These are phyloP conservation scores for Fragaria iinumae DNA, from an alignment of 306 rosid species.

Conservation along the genomic window DNA sequence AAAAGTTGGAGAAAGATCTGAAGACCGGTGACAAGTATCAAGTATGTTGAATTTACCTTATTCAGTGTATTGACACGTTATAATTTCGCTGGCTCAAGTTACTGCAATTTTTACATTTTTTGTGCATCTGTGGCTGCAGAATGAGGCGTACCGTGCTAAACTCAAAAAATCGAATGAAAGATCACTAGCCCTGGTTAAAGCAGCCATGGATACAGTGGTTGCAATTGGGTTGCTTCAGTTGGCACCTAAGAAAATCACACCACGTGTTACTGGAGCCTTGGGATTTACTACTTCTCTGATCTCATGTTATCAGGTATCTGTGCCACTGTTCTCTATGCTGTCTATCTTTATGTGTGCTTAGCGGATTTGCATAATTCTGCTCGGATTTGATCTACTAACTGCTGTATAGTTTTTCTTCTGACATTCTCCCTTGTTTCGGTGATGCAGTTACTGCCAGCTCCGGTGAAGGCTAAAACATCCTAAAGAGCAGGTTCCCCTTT, in stretches of 20 bases:
- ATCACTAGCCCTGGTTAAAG: slow-evolving; percentile 78
- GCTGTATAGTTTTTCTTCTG: slow-evolving; percentile 11
- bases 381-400: not conserved
- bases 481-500: slow-evolving; percentile 37
- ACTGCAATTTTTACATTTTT: not conserved
- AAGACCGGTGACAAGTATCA: slow-evolving; percentile 60
- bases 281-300: slow-evolving; percentile 86
- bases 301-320: slow-evolving; percentile 88
- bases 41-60: slow-evolving; percentile 43
- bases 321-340: not conserved
- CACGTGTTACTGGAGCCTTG: slow-evolving; percentile 89
- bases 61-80: not conserved
- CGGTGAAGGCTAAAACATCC: slow-evolving; percentile 60
- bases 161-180: slow-evolving; percentile 75
- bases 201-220: slow-evolving; percentile 74
- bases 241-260: slow-evolving; percentile 81
- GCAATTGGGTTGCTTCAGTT: slow-evolving; percentile 90
- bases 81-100: not conserved
- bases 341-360: not conserved
- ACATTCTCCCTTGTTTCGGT: slow-evolving; percentile 27
- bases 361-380: not conserved
- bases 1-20: slow-evolving; percentile 84
- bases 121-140: slow-evolving; percentile 41
- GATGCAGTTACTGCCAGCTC: slow-evolving; percentile 83
- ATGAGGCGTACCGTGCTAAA: slow-evolving; percentile 71